These are phyloP conservation scores for Achlya hypogyna DNA, from an alignment of 352 stramenopile species.

Conservation along the genomic window DNA sequence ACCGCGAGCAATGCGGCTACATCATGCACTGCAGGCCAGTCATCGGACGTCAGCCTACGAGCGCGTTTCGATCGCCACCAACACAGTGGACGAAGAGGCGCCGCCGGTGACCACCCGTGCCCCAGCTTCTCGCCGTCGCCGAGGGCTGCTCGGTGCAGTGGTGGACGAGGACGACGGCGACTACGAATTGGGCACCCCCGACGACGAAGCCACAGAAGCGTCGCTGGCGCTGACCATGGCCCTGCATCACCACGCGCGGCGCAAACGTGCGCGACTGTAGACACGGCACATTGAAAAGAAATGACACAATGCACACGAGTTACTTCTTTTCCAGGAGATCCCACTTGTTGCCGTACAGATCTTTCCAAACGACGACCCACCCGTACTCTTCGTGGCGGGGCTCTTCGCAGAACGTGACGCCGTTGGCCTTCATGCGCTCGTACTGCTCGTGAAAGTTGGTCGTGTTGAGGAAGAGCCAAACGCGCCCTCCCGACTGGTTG, in stretches of 20 bases:
- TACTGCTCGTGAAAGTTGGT: not conserved
- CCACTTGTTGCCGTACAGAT: slow-evolving; percentile 1
- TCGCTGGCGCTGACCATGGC: too few relatives aligned
- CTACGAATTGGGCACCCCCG: too few relatives aligned
- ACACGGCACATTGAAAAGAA: too few relatives aligned
- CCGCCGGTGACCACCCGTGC: too few relatives aligned
- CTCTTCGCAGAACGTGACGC: not conserved
- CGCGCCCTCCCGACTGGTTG: not conserved
- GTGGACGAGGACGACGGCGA: too few relatives aligned
- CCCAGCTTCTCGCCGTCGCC: too few relatives aligned
- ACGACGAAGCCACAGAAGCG: too few relatives aligned
- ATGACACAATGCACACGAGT: too few relatives aligned
- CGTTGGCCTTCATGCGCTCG: not conserved
- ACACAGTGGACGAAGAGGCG: too few relatives aligned
- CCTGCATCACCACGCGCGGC: too few relatives aligned
- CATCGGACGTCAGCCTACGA: not conserved
- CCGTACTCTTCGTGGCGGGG: not conserved
- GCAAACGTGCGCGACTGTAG: too few relatives aligned
- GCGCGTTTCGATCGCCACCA: not conserved
- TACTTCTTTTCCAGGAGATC: not conserved
- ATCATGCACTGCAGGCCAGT: not conserved
- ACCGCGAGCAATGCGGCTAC: not conserved
- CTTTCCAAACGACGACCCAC: not conserved
- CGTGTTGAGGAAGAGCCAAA: slow-evolving; percentile 8
- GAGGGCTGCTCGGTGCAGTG: not conserved